Percentiles rank a stretch among this genome's conserved stretches.
Conservation (phyloP, 2,329 filamentous ascomycete species). For the Pyricularia pennisetigena region DNA sequence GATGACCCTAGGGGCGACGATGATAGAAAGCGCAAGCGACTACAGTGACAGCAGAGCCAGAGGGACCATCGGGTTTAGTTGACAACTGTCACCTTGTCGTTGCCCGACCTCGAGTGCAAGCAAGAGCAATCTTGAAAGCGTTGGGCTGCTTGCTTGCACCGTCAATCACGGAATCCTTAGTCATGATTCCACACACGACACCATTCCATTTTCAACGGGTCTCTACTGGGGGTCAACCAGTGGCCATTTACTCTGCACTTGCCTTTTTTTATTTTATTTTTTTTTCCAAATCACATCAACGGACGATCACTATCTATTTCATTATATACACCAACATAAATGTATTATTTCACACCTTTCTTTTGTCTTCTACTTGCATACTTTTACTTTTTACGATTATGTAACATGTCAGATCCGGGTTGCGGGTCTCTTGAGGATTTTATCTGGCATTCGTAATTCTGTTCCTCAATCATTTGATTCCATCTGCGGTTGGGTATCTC, state of each 20-base stretch:
- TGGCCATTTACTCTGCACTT: not conserved
- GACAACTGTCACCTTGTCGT: not conserved
- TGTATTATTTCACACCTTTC: not conserved
- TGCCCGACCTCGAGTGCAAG: not conserved
- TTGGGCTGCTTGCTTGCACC: not conserved
- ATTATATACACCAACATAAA: not conserved
- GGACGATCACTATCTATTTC: not conserved
- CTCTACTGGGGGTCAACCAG: not conserved
- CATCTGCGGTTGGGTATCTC: not conserved
- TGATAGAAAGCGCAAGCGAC: conserved; percentile 52
- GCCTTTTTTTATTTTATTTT: not conserved
- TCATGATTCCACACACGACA: not conserved
- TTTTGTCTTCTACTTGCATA: not conserved
- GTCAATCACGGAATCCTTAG: not conserved
- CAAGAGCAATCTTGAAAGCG: not conserved
- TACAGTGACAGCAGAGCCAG: conserved; percentile 26
- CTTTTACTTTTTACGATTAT: not conserved
- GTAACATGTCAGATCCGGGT: not conserved
- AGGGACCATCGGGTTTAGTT: too few species aligned
- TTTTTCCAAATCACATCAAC: not conserved
- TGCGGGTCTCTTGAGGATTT: not conserved
- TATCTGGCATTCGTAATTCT: not conserved
- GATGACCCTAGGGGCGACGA: conserved; percentile 45
- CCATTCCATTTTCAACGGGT: not conserved
- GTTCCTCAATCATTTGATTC: not conserved